Conservation (phyloP, 495 filamentous ascomycete genomes). For the Trichoderma parareesei region DNA sequence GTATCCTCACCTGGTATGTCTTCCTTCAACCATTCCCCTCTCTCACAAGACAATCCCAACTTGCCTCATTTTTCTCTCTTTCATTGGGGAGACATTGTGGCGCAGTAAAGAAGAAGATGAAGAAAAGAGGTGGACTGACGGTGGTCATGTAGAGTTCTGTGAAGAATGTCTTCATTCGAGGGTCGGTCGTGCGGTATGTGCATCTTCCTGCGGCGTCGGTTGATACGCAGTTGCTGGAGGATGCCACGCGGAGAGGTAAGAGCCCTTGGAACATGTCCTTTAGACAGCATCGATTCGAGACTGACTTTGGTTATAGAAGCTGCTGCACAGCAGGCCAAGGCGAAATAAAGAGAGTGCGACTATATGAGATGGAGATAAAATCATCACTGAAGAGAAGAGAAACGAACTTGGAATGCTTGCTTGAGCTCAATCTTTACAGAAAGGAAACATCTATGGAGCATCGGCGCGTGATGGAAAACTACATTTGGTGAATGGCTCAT, state of each 20-base stretch:
- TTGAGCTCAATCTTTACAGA: not conserved
- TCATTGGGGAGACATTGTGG: no score
- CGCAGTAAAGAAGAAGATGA: no score
- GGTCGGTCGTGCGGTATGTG: slow-evolving; percentile 93
- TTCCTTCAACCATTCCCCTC: not conserved
- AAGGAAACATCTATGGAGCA: slow-evolving; percentile 7
- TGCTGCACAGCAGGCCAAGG: slow-evolving; percentile 34
- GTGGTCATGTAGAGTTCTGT: slow-evolving; percentile 52
- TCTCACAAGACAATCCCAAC: no score
- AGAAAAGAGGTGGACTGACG: not conserved
- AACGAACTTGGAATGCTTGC: not conserved
- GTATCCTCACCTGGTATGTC: slow-evolving; percentile 79
- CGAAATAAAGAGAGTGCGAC: slow-evolving; percentile 23
- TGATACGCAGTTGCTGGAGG: slow-evolving; percentile 84
- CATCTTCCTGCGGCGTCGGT: slow-evolving; percentile 82
- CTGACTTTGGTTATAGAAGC: slow-evolving; percentile 28
- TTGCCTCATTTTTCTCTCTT: no score
- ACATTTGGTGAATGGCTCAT: not conserved
- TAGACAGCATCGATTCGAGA: not conserved
- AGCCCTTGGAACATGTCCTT: slow-evolving; percentile 13
- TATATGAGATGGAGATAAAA: not conserved
- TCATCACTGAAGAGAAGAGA: slow-evolving; percentile 7
- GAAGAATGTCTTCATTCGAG: slow-evolving; percentile 96
- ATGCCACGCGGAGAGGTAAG: slow-evolving; percentile 89
- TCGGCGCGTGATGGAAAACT: not conserved